phyloP scores from a whole-genome alignment of 441 rosid species.

The Syzygium syzygioides region DNA sequence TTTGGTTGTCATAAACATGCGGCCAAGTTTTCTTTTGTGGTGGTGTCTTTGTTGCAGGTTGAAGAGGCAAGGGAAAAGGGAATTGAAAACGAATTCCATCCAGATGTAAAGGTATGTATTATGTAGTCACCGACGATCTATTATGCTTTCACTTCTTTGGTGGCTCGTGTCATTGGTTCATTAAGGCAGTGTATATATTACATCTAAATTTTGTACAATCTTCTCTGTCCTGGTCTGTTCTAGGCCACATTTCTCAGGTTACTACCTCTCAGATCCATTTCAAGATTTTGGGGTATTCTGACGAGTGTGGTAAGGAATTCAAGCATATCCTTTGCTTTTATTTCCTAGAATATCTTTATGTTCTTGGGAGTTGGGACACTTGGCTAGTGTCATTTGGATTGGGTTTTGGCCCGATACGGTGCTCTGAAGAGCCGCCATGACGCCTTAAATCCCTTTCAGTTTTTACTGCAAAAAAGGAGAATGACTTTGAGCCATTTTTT shows the following conservation, averaged over 20 bases:
- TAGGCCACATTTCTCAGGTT: conserved; percentile 76
- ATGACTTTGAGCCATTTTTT: neutral
- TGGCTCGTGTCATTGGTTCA: neutral
- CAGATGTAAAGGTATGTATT: conserved; percentile 58
- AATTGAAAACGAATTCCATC: conserved; percentile 71
- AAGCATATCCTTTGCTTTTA: neutral
- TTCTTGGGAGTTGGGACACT: neutral
- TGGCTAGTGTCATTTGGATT: neutral
- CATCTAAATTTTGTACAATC: conserved; percentile 1
- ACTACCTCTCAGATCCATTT: conserved; percentile 78
- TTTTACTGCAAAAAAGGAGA: neutral
- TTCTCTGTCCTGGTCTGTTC: conserved; percentile 8
- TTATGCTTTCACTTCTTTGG: conserved; percentile 1
- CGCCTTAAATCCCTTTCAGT: neutral
- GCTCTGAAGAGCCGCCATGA: neutral
- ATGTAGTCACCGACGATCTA: neutral
- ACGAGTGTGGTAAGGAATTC: conserved; percentile 51
- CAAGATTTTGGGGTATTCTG: conserved; percentile 81
- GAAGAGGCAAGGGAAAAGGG: conserved; percentile 83
- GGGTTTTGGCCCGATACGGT: neutral
- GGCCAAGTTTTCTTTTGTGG: neutral
- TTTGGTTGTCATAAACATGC: neutral
- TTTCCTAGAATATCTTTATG: neutral
- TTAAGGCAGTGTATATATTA: neutral
- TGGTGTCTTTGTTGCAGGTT: conserved; percentile 32